Evolutionary conservation across 192 early-diverging fungal species (phyloP).

Genomic region (Coemansia sp.): DNA sequence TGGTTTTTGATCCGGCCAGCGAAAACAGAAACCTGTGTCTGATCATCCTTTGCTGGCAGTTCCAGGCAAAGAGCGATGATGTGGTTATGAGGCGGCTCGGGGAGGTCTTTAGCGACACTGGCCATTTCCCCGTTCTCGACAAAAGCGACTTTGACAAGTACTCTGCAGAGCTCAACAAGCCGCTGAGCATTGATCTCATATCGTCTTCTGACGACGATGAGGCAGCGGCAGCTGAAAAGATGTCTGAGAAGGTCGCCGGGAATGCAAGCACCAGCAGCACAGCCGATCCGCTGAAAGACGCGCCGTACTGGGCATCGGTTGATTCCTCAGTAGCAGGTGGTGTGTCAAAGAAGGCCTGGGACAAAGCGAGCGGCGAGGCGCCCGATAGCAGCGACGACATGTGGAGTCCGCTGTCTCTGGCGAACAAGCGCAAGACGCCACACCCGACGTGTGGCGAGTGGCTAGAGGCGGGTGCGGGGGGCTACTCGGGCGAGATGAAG

Average conservation of each 20-base stretch:
- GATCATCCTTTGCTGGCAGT: slow-evolving; percentile 24
- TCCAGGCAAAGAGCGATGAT: slow-evolving; percentile 3
- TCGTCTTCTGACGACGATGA: slow-evolving; percentile 37
- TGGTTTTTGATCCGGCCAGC: slow-evolving; percentile 35
- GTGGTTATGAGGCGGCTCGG: neutral
- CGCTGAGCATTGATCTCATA: slow-evolving; percentile 34
- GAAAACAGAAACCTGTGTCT: slow-evolving; percentile 9
- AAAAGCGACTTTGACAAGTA: slow-evolving; percentile 1
- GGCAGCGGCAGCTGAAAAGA: neutral
- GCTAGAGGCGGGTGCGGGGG: no score
- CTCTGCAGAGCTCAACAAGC: slow-evolving; percentile 27
- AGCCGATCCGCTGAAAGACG: neutral
- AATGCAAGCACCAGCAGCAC: neutral
- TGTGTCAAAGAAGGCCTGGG: neutral
- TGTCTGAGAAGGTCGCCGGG: neutral
- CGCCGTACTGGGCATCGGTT: slow-evolving; percentile 26
- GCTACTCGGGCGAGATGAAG: neutral
- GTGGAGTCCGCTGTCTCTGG: slow-evolving; percentile 1
- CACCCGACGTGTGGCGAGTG: no score
- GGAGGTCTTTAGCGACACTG: slow-evolving; percentile 6
- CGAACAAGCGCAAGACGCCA: slow-evolving; percentile 12
- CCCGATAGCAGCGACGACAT: slow-evolving; percentile 5
- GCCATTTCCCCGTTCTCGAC: slow-evolving; percentile 8
- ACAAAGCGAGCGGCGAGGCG: neutral
- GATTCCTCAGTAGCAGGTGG: neutral